phyloP scores from a whole-genome alignment of 2,329 filamentous ascomycete genomes.

The Neopestalotiopsis sp. region DNA sequence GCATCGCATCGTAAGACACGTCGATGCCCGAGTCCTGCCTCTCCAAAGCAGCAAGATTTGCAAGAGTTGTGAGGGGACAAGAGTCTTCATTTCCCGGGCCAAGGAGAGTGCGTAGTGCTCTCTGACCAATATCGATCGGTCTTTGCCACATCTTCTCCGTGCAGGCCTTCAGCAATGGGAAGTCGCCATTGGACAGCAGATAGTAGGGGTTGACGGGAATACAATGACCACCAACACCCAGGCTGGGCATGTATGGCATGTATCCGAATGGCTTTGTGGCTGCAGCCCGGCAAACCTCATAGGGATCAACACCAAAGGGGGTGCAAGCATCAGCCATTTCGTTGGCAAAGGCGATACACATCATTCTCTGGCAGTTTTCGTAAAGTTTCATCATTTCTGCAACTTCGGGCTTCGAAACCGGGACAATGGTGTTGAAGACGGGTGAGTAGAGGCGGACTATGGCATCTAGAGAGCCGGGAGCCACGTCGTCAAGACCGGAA shows the following conservation, averaged over 20 bases:
- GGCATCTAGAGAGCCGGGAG: conserved; percentile 47
- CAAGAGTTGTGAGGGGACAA: too few relatives aligned
- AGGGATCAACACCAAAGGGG: conserved; percentile 50
- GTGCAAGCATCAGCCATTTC: conserved; percentile 61
- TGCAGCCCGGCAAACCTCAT: conserved; percentile 53
- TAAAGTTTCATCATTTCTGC: conserved; percentile 65
- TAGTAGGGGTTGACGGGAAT: conserved; percentile 59
- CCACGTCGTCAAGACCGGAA: conserved; percentile 54
- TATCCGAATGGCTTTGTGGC: conserved; percentile 59
- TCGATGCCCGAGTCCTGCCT: conserved; percentile 7
- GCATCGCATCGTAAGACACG: background rate
- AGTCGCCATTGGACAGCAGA: conserved; percentile 46
- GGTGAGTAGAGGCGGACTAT: conserved; percentile 50
- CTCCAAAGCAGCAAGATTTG: background rate
- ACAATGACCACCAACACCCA: conserved; percentile 61
- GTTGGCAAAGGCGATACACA: conserved; percentile 59
- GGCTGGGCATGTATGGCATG: conserved; percentile 49
- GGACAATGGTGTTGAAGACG: conserved; percentile 53
- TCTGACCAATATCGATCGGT: conserved; percentile 44
- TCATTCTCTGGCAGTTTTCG: conserved; percentile 62
- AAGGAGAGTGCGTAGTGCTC: conserved; percentile 38
- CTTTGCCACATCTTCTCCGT: conserved; percentile 49
- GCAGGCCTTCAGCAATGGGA: conserved; percentile 51
- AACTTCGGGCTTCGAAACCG: conserved; percentile 56
- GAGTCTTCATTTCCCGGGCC: background rate